Percentiles rank a stretch among this genome's conserved stretches.
phyloP scores from a whole-genome alignment of 2,329 filamentous ascomycete species.

The Ophiostoma perfectum region DNA sequence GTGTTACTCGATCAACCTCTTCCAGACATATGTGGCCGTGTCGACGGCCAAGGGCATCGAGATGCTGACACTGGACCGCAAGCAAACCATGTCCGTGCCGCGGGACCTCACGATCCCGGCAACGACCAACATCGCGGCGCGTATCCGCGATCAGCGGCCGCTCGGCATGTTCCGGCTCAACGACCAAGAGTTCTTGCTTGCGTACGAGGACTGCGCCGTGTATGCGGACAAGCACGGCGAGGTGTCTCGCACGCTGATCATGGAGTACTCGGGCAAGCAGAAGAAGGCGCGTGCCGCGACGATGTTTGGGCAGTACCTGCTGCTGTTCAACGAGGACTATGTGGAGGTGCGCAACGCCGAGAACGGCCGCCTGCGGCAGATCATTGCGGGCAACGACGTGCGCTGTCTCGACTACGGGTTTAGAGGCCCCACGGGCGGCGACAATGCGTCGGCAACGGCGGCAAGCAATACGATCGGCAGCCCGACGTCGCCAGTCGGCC shows the following conservation, averaged over 20 bases:
- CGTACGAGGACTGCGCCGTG: conserved; percentile 92
- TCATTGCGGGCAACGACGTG: conserved; percentile 87
- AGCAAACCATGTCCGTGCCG: conserved; percentile 88
- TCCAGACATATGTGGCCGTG: conserved; percentile 89
- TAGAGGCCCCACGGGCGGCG: conserved; percentile 51
- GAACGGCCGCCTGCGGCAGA: conserved; percentile 87
- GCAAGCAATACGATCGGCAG: not conserved
- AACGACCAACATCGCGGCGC: conserved; percentile 76
- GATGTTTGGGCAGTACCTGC: conserved; percentile 83
- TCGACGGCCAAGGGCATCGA: conserved; percentile 90
- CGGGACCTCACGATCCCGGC: conserved; percentile 68
- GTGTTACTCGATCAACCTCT: conserved; percentile 91
- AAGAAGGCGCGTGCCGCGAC: conserved; percentile 75
- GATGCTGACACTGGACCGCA: conserved; percentile 94
- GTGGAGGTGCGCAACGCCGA: conserved; percentile 96
- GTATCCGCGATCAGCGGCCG: conserved; percentile 76
- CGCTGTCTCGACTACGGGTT: conserved; percentile 83
- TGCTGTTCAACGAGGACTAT: conserved; percentile 93
- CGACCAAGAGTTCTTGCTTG: conserved; percentile 85
- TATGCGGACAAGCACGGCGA: conserved; percentile 99
- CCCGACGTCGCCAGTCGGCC: conserved; percentile 33
- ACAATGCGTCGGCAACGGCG: conserved; percentile 32
- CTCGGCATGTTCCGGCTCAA: conserved; percentile 95
- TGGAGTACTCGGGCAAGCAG: conserved; percentile 94
- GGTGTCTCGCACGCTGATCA: conserved; percentile 86